phyloP scores from a whole-genome alignment of 495 filamentous ascomycete genomes.

The Podospora fimiseda region DNA sequence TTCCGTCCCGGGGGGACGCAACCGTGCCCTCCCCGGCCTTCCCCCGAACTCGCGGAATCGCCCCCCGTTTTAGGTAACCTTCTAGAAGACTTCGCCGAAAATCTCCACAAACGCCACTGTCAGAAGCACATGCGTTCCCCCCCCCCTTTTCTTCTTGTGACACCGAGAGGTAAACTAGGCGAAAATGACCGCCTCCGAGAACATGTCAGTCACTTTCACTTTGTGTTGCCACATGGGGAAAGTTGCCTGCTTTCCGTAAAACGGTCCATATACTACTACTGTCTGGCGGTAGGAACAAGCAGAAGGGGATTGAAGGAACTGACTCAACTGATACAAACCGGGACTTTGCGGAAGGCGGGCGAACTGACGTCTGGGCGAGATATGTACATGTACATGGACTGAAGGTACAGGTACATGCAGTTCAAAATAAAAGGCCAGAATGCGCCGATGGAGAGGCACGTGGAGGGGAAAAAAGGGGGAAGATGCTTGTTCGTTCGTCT shows the following conservation, averaged over 20 bases:
- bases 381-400: not conserved
- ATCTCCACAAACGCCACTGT: not conserved
- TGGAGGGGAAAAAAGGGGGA: not conserved
- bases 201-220: not conserved
- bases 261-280: too few species aligned
- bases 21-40: not conserved
- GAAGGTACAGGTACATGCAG: not conserved
- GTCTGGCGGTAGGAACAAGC: not conserved
- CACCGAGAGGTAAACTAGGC: not conserved
- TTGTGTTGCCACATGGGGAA: too few species aligned
- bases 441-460: too few species aligned
- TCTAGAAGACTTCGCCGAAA: not conserved
- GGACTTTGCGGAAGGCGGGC: not conserved
- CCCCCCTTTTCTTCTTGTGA: not conserved
- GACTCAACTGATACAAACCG: not conserved
- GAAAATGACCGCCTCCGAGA: not conserved
- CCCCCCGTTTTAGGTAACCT: not conserved
- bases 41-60: not conserved
- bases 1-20: not conserved
- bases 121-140: not conserved
- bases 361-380: not conserved
- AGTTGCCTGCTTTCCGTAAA: too few species aligned
- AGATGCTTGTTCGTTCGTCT: not conserved
- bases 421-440: too few species aligned
- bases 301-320: not conserved